These are phyloP conservation scores for Kodamaea kakaduensis DNA, from an alignment of 805 yeast genomes.

Conservation along the genomic window DNA sequence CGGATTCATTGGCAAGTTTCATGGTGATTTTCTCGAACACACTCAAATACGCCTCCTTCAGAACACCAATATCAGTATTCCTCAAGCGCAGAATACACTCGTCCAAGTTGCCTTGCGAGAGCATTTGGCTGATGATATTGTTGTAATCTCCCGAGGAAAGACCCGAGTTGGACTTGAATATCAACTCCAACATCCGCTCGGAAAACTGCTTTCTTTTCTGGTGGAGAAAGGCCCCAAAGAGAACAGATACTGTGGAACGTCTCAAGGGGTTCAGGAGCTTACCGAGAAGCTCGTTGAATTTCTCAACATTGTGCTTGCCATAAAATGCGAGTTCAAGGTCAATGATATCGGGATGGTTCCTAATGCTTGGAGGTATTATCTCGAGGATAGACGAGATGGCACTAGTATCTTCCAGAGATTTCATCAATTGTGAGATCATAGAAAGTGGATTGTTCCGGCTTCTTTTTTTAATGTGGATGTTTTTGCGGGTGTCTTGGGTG, in stretches of 20 bases:
- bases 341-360: conserved; percentile 9
- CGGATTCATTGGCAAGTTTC: background rate
- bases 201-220: conserved; percentile 27
- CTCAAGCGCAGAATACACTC: conserved; percentile 23
- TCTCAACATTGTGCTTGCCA: conserved; percentile 13
- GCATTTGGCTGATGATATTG: conserved; percentile 22
- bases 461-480: too few relatives aligned
- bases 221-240: conserved; percentile 26
- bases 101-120: conserved; percentile 22
- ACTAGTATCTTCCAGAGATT: conserved; percentile 4
- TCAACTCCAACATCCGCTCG: conserved; percentile 25
- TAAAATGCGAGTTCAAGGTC: conserved; percentile 16
- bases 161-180: conserved; percentile 27
- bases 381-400: conserved; percentile 1
- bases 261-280: conserved; percentile 27
- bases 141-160: conserved; percentile 24
- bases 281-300: conserved; percentile 20
- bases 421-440: conserved; percentile 3
- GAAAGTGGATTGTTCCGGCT: too few relatives aligned
- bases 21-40: conserved; percentile 15
- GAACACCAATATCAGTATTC: conserved; percentile 16
- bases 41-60: conserved; percentile 24
- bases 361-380: background rate
- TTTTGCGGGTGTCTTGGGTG: too few relatives aligned
- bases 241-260: conserved; percentile 29